phyloP scores from a whole-genome alignment of 768 basidiomycete species.

The Udeniomyces megalosporus region DNA sequence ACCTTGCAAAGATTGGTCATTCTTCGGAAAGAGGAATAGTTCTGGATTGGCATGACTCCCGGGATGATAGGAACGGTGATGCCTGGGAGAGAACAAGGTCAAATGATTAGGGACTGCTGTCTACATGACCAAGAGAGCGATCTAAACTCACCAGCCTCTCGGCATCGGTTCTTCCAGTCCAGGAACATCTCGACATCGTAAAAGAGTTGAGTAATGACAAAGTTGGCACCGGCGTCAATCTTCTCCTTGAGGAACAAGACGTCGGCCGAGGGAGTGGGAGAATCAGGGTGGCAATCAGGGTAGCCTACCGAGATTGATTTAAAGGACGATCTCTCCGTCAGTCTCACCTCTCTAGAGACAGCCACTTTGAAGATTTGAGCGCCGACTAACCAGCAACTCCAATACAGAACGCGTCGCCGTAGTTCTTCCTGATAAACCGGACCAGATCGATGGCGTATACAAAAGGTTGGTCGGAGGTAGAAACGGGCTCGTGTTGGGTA shows the following conservation, averaged over 20 bases:
- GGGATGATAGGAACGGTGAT: constrained; percentile 82
- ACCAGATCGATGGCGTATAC: constrained; percentile 88
- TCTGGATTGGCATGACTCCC: constrained; percentile 96
- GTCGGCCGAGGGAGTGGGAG: constrained; percentile 33
- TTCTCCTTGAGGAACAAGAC: constrained; percentile 63
- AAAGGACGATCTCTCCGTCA: not conserved
- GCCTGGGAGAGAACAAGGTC: constrained; percentile 37
- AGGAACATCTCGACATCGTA: constrained; percentile 86
- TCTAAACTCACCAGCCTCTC: constrained; percentile 47
- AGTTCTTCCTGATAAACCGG: constrained; percentile 67
- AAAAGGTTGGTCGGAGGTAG: constrained; percentile 20
- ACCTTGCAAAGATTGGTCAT: constrained; percentile 77
- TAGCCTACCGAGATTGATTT: constrained; percentile 45
- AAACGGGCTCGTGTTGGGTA: constrained; percentile 31
- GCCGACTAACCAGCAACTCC: constrained; percentile 68
- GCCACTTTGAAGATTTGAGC: not conserved
- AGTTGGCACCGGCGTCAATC: constrained; percentile 87
- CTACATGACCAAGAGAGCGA: not conserved
- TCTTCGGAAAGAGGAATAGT: constrained; percentile 79
- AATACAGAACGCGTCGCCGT: constrained; percentile 72
- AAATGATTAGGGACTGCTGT: not conserved
- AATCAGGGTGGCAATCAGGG: constrained; percentile 44
- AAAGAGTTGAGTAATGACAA: constrained; percentile 89
- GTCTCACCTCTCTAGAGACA: not conserved
- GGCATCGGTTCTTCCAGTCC: constrained; percentile 55